Evolutionary conservation across 2,329 filamentous ascomycete species (phyloP).

Genomic region (Colletotrichum chrysophilum): DNA sequence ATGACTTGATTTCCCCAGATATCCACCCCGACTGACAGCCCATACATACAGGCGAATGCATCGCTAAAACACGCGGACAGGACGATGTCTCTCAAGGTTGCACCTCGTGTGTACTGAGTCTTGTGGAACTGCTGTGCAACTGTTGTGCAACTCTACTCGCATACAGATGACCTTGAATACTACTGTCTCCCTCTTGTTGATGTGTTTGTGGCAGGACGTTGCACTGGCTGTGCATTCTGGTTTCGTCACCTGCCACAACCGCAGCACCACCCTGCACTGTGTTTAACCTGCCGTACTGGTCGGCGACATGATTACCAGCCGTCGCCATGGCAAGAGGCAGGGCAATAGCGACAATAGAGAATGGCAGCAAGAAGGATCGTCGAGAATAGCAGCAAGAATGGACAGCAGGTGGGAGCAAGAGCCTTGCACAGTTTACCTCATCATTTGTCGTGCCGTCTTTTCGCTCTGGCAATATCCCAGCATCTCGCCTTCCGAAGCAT

Average conservation of each 20-base stretch:
- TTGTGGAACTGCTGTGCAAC: background rate
- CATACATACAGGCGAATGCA: background rate
- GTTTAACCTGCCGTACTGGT: background rate
- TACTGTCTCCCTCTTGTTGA: background rate
- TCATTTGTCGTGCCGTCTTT: background rate
- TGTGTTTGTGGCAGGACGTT: background rate
- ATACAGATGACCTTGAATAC: background rate
- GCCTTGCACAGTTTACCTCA: background rate
- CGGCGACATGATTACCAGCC: background rate
- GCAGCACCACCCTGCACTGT: background rate
- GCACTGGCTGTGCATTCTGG: background rate
- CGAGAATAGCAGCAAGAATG: background rate
- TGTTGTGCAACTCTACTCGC: background rate
- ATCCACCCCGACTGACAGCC: background rate
- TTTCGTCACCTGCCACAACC: background rate
- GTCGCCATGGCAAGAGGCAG: background rate
- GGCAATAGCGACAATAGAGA: background rate
- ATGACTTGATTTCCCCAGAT: background rate
- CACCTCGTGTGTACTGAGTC: background rate
- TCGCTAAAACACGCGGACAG: background rate
- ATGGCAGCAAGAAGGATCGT: background rate
- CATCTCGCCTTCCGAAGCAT: background rate
- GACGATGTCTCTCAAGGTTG: background rate
- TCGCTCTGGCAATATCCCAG: background rate
- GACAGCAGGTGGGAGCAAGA: background rate